Evolutionary conservation across 1,284 basidiomycete genomes (phyloP).

Genomic region (Trichosporon sp.): DNA sequence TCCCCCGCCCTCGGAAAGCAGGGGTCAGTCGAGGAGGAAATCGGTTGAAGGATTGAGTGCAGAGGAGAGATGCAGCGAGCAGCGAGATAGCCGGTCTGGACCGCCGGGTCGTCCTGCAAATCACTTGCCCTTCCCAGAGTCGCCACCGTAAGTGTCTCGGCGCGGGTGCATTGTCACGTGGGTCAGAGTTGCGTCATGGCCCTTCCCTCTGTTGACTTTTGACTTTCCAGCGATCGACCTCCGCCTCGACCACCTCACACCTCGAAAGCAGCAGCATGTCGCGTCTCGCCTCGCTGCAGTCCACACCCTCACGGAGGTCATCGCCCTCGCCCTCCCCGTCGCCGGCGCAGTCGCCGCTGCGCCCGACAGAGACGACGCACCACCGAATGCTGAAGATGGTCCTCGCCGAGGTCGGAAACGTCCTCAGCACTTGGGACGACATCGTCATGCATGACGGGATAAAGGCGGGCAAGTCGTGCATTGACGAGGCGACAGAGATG

Average conservation of each 20-base stretch:
- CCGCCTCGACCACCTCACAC: not conserved
- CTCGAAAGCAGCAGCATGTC: slow-evolving; percentile 9
- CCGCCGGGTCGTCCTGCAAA: not conserved
- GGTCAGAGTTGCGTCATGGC: not conserved
- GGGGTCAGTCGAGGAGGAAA: not conserved
- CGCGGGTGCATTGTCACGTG: not conserved
- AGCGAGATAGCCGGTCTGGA: not conserved
- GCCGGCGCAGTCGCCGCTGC: slow-evolving; percentile 22
- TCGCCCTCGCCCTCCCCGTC: slow-evolving; percentile 50
- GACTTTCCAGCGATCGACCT: not conserved
- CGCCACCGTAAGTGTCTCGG: slow-evolving; percentile 6
- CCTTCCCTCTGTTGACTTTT: not conserved
- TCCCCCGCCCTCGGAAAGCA: not conserved
- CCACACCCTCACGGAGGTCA: slow-evolving; percentile 51
- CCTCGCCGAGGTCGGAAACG: slow-evolving; percentile 29
- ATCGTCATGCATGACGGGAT: slow-evolving; percentile 37
- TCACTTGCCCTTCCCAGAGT: not conserved
- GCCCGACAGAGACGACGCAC: slow-evolving; percentile 34
- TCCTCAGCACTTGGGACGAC: slow-evolving; percentile 43
- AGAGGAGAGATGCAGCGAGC: not conserved
- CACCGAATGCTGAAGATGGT: slow-evolving; percentile 44
- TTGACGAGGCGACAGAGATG: slow-evolving; percentile 38
- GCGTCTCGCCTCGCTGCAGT: slow-evolving; percentile 21
- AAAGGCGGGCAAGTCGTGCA: slow-evolving; percentile 39
- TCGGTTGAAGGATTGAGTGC: not conserved